Evolutionary conservation across 805 yeast species (phyloP), one percentile per base, ranked within the genome.

Genomic region (Wickerhamomyces pijperi): DNA sequence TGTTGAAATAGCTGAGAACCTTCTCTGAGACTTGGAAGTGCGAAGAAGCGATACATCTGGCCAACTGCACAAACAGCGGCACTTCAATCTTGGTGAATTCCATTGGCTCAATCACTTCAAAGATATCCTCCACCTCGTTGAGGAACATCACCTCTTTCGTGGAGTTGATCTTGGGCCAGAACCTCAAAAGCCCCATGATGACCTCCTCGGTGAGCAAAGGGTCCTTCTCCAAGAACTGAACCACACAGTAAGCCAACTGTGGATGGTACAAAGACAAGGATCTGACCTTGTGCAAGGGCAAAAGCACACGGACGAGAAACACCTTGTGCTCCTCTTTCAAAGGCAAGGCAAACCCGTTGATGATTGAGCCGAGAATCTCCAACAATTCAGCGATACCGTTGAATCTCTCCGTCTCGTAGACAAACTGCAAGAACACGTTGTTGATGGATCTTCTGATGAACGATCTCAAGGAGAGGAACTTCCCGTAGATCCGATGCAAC

Each of bases 21-120:
- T 94, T 86, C 62, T 92, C 98, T 42, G 94, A 82, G 19, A 92
- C 96, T 68, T 92, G 98, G 68, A 92, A 94, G 64, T 92, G 97
- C 20, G 95, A 85, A 2, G 95, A 83, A 20, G 94, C 74, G 32
- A 92, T 88, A 63, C 97, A 90, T 60, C 83, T 86, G 37, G 95
- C 82, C 47, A 92, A 70, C 63, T 92, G 98, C 23, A 90, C 94
- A 62, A 88, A 88, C 36, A 92, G 65, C 3, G 97, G 97, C 3
- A 87, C 82, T 61, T 88, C 94, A 46, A 92, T 84, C 61, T 86
- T 85, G 47, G 78, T 74, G 57, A 92, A 92, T 61, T 92, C 97
- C 42, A 73, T 67, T 13, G 97, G 95, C 61, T 90, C 97, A 68
- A 90, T 86, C 21, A 86, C 92, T 63, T 92, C 98, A 56, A 88